Evolutionary conservation across 2,329 filamentous ascomycete genomes (phyloP), one percentile per base, ranked within the genome.

Genomic region (Alternaria postmessia): DNA sequence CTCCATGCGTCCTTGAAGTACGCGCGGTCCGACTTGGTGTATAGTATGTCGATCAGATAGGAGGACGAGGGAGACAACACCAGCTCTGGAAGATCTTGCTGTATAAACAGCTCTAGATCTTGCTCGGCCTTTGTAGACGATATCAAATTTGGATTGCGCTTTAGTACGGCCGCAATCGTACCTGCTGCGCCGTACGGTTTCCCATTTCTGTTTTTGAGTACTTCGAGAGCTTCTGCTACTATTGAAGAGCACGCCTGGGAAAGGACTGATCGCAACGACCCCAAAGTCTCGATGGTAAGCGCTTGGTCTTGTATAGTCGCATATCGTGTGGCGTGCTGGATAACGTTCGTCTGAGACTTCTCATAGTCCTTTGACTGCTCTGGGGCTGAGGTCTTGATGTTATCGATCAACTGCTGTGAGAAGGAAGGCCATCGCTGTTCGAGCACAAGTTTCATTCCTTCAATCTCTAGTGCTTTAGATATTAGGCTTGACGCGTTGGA

Each of bases 351-450:
- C 74, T 97, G 93, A 0, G 92, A 96, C 42, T 84, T 83, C 26
- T 86, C 84, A 67, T 91, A 91, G 18, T 93, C 91, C 63, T 90
- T 90, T 0, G 93, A 93, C 57, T 94, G 88, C 72, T 94, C 93
- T 1, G 94, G 93, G 5, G 92, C 84, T 0, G 93, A 96, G 6
- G 87, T 86, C 54, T 88, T 89, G 57, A 97, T 88, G 38, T 86
- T 84, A 32, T 87, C 82, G 26, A 89, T 82, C n/a, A 97, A 79
- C 0, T 83, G 76, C 1, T 86, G 80, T 0, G 87, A 86, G n/a
- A 93, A 78, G 2, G 81, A 81, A 3, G 81, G 76, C 91, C 92
- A 95, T 64, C 89, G 82, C 3, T 82, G 76, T 16, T 81, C 75
- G 0, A 91, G 81, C 1, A 85, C 80, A 3, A 80, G 67, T 0